Evolutionary conservation across 768 basidiomycete genomes (phyloP).

Genomic region (Suillus variegatus): DNA sequence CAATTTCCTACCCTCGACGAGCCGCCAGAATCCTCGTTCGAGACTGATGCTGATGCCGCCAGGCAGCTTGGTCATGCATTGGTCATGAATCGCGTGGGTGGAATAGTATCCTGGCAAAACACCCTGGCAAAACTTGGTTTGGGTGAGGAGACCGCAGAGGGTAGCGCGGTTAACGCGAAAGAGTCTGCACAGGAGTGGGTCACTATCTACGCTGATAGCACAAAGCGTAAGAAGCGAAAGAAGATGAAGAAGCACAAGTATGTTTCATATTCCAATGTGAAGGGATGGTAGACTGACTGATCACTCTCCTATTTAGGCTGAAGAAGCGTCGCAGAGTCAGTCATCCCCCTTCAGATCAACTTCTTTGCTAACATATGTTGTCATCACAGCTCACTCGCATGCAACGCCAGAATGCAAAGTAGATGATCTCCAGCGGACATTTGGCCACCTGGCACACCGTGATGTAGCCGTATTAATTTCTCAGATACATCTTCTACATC

Average conservation of each 20-base stretch:
- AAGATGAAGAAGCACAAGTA: slow-evolving; percentile 99
- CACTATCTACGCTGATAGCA: slow-evolving; percentile 74
- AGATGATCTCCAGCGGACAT: slow-evolving; percentile 11
- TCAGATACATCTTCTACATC: not conserved
- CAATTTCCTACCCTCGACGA: slow-evolving; percentile 39
- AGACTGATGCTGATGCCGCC: slow-evolving; percentile 79
- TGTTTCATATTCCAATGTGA: slow-evolving; percentile 32
- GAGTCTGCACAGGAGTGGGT: slow-evolving; percentile 62
- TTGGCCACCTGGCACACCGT: not conserved
- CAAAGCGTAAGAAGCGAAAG: slow-evolving; percentile 82
- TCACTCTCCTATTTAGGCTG: slow-evolving; percentile 47
- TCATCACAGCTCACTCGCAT: slow-evolving; percentile 46
- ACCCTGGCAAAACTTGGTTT: slow-evolving; percentile 67
- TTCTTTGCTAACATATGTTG: slow-evolving; percentile 18
- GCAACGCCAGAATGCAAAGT: slow-evolving; percentile 30
- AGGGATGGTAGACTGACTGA: slow-evolving; percentile 8
- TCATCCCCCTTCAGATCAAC: slow-evolving; percentile 10
- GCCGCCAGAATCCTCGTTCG: slow-evolving; percentile 51
- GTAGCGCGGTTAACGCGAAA: slow-evolving; percentile 51
- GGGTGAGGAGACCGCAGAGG: slow-evolving; percentile 49
- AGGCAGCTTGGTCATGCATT: slow-evolving; percentile 76
- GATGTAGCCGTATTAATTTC: slow-evolving; percentile 2
- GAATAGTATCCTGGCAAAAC: slow-evolving; percentile 67
- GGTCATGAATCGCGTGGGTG: slow-evolving; percentile 65
- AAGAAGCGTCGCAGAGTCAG: slow-evolving; percentile 89